These are phyloP conservation scores for Fraxinus dipetala DNA, from an alignment of 305 asterid genomes.

Conservation along the genomic window DNA sequence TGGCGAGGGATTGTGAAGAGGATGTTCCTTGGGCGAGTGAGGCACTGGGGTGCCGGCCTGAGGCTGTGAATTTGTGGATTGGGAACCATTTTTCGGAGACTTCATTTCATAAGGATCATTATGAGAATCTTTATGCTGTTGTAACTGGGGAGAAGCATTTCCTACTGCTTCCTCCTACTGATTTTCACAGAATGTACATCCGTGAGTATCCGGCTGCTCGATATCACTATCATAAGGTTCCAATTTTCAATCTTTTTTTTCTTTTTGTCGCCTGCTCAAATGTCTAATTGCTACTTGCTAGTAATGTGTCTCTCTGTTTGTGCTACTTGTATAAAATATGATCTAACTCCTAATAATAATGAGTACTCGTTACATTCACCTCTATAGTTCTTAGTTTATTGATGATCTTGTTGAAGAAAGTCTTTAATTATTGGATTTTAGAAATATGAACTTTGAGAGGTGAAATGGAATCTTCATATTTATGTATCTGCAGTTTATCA, in stretches of 20 bases:
- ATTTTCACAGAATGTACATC: slow-evolving; percentile 84
- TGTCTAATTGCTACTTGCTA: not conserved
- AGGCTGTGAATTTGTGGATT: slow-evolving; percentile 83
- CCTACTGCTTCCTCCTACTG: slow-evolving; percentile 80
- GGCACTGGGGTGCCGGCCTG: slow-evolving; percentile 79
- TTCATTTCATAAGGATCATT: slow-evolving; percentile 81
- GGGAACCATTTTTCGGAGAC: slow-evolving; percentile 69
- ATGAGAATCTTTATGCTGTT: slow-evolving; percentile 86
- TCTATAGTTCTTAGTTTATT: not conserved
- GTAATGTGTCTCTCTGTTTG: not conserved
- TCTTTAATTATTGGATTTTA: not conserved
- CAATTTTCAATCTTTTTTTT: not conserved
- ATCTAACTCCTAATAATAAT: not conserved
- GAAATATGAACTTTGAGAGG: not conserved
- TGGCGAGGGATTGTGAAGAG: slow-evolving; percentile 58
- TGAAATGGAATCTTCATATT: not conserved
- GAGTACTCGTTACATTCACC: not conserved
- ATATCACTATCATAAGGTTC: slow-evolving; percentile 51
- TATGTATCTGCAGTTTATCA: not conserved
- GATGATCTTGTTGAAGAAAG: not conserved
- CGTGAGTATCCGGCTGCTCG: slow-evolving; percentile 63
- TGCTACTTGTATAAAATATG: not conserved
- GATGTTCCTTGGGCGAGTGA: slow-evolving; percentile 69
- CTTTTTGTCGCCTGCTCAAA: too few species aligned
- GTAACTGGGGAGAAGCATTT: slow-evolving; percentile 75